Conservation (phyloP, 495 filamentous ascomycete genomes). For the Daldinia caldariorum region DNA sequence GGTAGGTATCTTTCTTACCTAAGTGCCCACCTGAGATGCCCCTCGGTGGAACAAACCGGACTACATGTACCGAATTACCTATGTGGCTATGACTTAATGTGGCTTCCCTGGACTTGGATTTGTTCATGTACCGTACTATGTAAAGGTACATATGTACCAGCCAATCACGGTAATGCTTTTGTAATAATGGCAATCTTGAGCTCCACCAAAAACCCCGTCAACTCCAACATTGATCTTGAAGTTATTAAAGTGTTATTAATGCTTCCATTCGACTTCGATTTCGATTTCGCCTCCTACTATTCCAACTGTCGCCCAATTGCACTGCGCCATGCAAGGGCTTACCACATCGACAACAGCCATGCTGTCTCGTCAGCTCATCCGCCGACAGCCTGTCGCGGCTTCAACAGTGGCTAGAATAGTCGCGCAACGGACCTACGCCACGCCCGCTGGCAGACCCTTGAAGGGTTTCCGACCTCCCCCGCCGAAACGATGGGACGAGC, state of each 20-base stretch:
- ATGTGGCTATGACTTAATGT: conserved; percentile 35
- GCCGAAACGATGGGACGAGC: conserved; percentile 75
- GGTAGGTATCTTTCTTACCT: too few relatives aligned
- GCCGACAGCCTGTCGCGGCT: conserved; percentile 38
- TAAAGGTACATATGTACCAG: too few relatives aligned
- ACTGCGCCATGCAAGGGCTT: conserved; percentile 46
- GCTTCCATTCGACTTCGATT: too few relatives aligned
- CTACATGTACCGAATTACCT: conserved; percentile 20
- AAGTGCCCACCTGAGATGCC: too few relatives aligned
- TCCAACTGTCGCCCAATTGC: conserved; percentile 41
- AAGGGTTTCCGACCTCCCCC: conserved; percentile 77
- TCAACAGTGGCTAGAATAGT: conserved; percentile 44
- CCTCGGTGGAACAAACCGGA: neutral
- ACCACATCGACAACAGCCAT: conserved; percentile 47
- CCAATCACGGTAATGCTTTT: conserved; percentile 47
- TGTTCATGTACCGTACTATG: too few relatives aligned
- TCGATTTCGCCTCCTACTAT: neutral
- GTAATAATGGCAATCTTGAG: conserved; percentile 39
- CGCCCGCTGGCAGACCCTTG: conserved; percentile 78
- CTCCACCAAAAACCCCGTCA: conserved; percentile 47
- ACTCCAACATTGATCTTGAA: conserved; percentile 44
- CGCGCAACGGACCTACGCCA: conserved; percentile 71
- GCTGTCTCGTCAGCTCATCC: conserved; percentile 54
- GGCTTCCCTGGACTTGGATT: conserved; percentile 24
- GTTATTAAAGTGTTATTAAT: conserved; percentile 9